Conservation (phyloP, 2,329 filamentous ascomycete genomes). For the Ramularia endophylla region DNA sequence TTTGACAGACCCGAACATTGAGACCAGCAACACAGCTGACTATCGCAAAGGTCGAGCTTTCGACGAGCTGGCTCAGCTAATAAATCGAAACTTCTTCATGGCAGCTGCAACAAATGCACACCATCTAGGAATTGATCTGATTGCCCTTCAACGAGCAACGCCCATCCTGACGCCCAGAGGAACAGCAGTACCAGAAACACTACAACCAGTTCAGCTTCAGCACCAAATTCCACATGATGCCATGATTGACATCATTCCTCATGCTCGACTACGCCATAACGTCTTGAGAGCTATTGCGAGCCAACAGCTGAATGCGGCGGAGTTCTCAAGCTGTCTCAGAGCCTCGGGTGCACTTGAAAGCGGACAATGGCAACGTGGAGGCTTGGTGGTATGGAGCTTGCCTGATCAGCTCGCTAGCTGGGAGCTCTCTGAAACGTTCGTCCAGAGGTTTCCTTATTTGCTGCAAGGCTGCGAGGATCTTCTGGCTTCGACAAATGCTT, state of each 20-base stretch:
- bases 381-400: conserved; percentile 35
- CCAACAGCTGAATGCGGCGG: conserved; percentile 20
- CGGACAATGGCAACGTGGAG: conserved; percentile 22
- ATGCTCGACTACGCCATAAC: conserved; percentile 25
- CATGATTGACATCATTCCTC: conserved; percentile 26
- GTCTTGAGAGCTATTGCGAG: conserved; percentile 22
- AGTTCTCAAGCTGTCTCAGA: conserved; percentile 20
- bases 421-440: conserved; percentile 40
- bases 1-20: too few relatives aligned
- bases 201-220: conserved; percentile 24
- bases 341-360: conserved; percentile 23
- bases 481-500: conserved; percentile 36
- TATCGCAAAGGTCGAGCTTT: conserved; percentile 12
- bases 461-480: conserved; percentile 37
- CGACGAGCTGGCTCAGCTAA: conserved; percentile 27
- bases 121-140: conserved; percentile 17
- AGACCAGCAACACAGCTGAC: conserved; percentile 6
- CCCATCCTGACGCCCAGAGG: conserved; percentile 14
- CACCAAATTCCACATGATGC: conserved; percentile 26
- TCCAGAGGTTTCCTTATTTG: conserved; percentile 35
- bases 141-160: conserved; percentile 15
- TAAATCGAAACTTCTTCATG: conserved; percentile 27
- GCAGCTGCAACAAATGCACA: conserved; percentile 23
- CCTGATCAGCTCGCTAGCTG: conserved; percentile 37
- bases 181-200: conserved; percentile 12